Evolutionary conservation across 148 eudicot species (phyloP).

Genomic region (Rheum nobile): DNA sequence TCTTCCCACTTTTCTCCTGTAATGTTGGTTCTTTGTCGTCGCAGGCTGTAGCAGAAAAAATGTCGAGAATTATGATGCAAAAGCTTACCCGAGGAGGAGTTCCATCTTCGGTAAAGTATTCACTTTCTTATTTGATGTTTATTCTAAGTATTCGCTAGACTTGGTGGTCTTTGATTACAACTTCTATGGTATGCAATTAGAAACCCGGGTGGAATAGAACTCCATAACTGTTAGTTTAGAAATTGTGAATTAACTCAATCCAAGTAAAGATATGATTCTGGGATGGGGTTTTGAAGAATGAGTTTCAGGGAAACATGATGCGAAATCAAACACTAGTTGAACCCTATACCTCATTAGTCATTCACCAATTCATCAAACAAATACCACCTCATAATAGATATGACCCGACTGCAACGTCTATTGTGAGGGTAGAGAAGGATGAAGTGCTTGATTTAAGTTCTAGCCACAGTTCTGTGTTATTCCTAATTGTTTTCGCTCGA

Average conservation of each 20-base stretch:
- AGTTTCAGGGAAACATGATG: background rate
- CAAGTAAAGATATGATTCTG: background rate
- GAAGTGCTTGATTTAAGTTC: background rate
- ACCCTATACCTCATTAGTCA: background rate
- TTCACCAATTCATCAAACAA: constrained; percentile 1
- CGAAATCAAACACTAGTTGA: background rate
- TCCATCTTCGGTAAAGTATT: background rate
- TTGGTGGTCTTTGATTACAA: background rate
- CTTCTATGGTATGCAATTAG: background rate
- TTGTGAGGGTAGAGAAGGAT: background rate
- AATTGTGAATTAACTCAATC: background rate
- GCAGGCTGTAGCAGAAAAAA: background rate
- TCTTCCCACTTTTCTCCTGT: too few species aligned
- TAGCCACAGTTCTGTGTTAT: background rate
- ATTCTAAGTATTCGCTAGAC: background rate
- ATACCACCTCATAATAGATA: background rate
- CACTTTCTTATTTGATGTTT: background rate
- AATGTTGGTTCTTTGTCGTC: background rate
- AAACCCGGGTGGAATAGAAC: background rate
- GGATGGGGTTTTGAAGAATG: background rate
- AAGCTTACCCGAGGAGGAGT: background rate
- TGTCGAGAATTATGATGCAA: background rate
- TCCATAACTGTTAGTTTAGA: background rate
- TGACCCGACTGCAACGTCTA: background rate
- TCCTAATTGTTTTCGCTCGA: background rate